These are phyloP conservation scores for Pyracantha coccinea DNA, from an alignment of 331 rosid genomes.

Conservation along the genomic window DNA sequence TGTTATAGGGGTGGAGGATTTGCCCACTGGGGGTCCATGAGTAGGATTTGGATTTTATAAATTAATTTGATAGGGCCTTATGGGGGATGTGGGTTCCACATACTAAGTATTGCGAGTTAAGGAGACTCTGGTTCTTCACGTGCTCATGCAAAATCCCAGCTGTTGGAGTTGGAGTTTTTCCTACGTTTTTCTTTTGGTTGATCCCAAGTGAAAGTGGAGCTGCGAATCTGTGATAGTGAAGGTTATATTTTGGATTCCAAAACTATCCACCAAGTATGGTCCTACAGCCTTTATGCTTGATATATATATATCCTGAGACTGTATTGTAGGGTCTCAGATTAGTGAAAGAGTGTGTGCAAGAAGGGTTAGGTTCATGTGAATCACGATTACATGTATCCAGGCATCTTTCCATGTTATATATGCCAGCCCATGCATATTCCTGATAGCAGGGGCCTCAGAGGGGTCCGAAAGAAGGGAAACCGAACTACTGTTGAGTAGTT, in stretches of 20 bases:
- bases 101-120: slow-evolving; percentile 9
- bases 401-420: no score
- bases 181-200: neutral
- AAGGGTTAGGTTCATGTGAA: neutral
- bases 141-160: slow-evolving; percentile 23
- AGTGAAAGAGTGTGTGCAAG: neutral
- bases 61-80: slow-evolving; percentile 18
- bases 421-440: neutral
- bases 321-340: neutral
- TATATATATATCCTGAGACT: neutral
- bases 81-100: slow-evolving; percentile 23
- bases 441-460: neutral
- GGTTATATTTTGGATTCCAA: slow-evolving; percentile 24
- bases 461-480: neutral
- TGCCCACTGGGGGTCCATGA: slow-evolving; percentile 13
- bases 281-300: slow-evolving; percentile 2
- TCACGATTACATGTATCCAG: no score
- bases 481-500: no score
- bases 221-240: neutral
- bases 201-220: neutral
- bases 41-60: slow-evolving; percentile 4
- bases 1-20: neutral
- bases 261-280: slow-evolving; percentile 1
- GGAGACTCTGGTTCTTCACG: slow-evolving; percentile 28
- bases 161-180: slow-evolving; percentile 2